Evolutionary conservation across 345 rosid species (phyloP).

Genomic region (Gossypium australe): DNA sequence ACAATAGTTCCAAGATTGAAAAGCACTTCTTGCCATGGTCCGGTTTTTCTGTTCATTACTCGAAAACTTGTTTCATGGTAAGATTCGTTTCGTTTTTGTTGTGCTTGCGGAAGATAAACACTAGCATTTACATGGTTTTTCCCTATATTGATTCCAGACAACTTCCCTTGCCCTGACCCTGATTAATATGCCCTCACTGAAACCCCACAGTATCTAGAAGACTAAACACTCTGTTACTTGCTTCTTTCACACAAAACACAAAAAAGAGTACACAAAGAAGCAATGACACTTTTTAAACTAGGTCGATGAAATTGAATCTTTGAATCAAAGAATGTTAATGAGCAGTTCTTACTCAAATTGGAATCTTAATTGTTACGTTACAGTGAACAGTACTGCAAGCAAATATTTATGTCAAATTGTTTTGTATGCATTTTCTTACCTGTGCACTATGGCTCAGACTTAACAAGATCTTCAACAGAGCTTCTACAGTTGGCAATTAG

Average conservation of each 20-base stretch:
- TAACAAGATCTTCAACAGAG: slow-evolving; percentile 57
- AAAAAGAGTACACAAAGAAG: background rate
- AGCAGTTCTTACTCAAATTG: background rate
- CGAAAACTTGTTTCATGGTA: background rate
- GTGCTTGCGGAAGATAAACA: background rate
- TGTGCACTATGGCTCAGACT: slow-evolving; percentile 37
- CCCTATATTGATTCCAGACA: background rate
- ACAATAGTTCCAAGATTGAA: background rate
- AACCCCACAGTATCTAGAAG: background rate
- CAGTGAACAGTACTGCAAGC: background rate
- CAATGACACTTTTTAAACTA: background rate
- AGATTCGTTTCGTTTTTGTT: background rate
- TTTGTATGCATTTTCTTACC: background rate
- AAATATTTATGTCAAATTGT: background rate
- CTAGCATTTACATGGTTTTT: background rate
- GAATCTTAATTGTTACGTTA: background rate
- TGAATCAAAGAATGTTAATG: background rate
- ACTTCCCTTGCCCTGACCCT: background rate
- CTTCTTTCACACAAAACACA: background rate
- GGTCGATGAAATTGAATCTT: background rate
- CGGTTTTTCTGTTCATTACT: background rate
- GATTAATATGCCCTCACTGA: background rate
- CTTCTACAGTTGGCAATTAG: slow-evolving; percentile 51
- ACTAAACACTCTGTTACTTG: background rate
- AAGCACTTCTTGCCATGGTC: background rate